Conservation (phyloP, 1,284 basidiomycete species). For the Cystobasidiaceae sp. region DNA sequence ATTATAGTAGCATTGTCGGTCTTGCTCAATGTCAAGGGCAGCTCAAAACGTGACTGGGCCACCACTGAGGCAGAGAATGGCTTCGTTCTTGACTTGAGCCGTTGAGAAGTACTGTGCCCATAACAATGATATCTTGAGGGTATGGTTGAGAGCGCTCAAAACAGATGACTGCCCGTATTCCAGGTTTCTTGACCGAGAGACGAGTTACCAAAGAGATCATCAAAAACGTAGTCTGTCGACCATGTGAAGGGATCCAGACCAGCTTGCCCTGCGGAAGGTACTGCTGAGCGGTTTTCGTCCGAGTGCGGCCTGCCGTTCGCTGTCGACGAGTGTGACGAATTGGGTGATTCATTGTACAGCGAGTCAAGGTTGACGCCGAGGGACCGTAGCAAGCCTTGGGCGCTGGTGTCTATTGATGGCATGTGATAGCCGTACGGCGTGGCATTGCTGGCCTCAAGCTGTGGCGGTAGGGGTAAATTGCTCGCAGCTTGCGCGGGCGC, state of each 20-base stretch:
- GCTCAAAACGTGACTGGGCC: too few species aligned
- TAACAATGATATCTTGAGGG: too few species aligned
- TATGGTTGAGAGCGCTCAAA: too few species aligned
- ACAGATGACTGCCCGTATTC: background rate
- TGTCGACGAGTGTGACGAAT: background rate
- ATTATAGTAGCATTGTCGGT: too few species aligned
- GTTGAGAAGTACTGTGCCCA: too few species aligned
- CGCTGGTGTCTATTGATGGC: background rate
- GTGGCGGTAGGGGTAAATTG: background rate
- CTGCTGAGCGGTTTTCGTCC: background rate
- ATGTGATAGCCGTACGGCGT: too few species aligned
- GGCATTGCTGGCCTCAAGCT: background rate
- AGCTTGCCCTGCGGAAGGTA: too few species aligned
- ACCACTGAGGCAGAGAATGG: too few species aligned
- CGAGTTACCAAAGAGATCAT: background rate
- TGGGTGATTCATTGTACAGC: background rate
- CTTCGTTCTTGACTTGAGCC: too few species aligned
- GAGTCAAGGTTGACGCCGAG: background rate
- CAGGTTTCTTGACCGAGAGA: constrained; percentile 7
- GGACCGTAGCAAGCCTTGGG: constrained; percentile 1
- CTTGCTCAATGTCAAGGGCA: too few species aligned
- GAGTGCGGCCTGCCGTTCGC: background rate
- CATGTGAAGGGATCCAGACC: background rate
- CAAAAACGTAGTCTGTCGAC: constrained; percentile 3
- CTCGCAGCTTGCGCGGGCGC: background rate